These are phyloP conservation scores for Uronychia binucleata DNA, from an alignment of 73 alveolate genomes.

Conservation along the genomic window DNA sequence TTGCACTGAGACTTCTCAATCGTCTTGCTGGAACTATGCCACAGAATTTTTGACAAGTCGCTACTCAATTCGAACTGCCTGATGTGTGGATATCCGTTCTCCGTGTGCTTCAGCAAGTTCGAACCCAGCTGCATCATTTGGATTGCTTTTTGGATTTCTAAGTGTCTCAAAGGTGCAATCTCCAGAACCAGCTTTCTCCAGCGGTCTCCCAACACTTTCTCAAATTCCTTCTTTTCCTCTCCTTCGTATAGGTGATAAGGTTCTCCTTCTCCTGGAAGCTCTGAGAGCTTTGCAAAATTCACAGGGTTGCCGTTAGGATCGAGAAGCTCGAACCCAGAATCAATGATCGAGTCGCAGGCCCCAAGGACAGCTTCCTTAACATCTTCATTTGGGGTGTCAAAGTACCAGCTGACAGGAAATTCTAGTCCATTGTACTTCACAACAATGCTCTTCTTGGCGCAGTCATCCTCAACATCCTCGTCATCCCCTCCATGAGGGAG, in stretches of 20 bases:
- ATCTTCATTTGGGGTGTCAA: slow-evolving; percentile 29
- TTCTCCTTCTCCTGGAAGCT: slow-evolving; percentile 32
- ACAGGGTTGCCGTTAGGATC: slow-evolving; percentile 56
- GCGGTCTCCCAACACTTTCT: slow-evolving; percentile 50
- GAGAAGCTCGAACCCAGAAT: slow-evolving; percentile 51
- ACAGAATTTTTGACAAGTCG: slow-evolving; percentile 35
- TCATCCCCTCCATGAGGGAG: neutral
- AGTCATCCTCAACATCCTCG: neutral
- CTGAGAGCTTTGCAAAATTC: slow-evolving; percentile 10
- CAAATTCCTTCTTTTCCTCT: slow-evolving; percentile 47
- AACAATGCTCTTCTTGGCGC: slow-evolving; percentile 7
- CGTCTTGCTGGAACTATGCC: slow-evolving; percentile 48
- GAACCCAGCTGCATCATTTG: slow-evolving; percentile 53
- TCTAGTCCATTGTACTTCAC: slow-evolving; percentile 34
- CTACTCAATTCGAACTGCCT: slow-evolving; percentile 56
- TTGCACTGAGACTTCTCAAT: slow-evolving; percentile 29
- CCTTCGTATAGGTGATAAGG: slow-evolving; percentile 30
- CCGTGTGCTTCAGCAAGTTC: slow-evolving; percentile 53
- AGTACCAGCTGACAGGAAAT: slow-evolving; percentile 40
- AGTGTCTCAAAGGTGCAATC: slow-evolving; percentile 52
- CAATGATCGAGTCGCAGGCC: slow-evolving; percentile 59
- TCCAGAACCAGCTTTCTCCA: slow-evolving; percentile 61
- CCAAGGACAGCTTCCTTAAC: slow-evolving; percentile 50
- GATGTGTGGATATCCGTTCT: slow-evolving; percentile 49
- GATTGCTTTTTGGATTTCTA: slow-evolving; percentile 54